Conservation (phyloP, 306 rosid species). For the Lathyrus sativus region DNA sequence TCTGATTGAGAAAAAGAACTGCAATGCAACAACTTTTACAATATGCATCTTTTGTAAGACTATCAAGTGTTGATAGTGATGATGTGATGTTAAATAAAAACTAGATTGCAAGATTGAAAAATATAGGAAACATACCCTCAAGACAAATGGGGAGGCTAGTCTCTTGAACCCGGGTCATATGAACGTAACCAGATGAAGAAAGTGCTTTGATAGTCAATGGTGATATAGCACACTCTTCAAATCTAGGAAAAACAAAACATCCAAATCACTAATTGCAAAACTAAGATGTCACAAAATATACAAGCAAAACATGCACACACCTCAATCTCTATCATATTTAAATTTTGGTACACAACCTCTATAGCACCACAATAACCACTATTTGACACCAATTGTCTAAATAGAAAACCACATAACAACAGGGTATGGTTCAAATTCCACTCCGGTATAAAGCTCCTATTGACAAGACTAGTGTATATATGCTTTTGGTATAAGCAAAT, state of each 20-base stretch:
- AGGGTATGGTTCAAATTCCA: too few species aligned
- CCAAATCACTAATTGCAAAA: conserved; percentile 24
- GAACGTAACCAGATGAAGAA: conserved; percentile 69
- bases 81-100: conserved; percentile 3
- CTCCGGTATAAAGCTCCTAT: too few species aligned
- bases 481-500: neutral
- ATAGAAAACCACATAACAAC: too few species aligned
- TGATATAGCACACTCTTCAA: conserved; percentile 84
- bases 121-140: conserved; percentile 61
- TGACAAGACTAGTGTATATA: too few species aligned
- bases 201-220: conserved; percentile 79
- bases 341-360: too few species aligned
- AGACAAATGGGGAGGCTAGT: conserved; percentile 66
- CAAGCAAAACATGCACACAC: conserved; percentile 29
- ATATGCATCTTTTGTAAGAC: conserved; percentile 20
- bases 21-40: neutral
- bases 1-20: neutral
- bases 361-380: too few species aligned
- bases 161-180: conserved; percentile 86
- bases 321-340: neutral
- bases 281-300: neutral
- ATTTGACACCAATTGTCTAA: too few species aligned
- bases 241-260: conserved; percentile 49
- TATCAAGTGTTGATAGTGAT: neutral
- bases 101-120: conserved; percentile 15